Evolutionary conservation across 106 monocot species (phyloP), one percentile per base, ranked within the genome.

Genomic region (Apostasia shenzhenica): DNA sequence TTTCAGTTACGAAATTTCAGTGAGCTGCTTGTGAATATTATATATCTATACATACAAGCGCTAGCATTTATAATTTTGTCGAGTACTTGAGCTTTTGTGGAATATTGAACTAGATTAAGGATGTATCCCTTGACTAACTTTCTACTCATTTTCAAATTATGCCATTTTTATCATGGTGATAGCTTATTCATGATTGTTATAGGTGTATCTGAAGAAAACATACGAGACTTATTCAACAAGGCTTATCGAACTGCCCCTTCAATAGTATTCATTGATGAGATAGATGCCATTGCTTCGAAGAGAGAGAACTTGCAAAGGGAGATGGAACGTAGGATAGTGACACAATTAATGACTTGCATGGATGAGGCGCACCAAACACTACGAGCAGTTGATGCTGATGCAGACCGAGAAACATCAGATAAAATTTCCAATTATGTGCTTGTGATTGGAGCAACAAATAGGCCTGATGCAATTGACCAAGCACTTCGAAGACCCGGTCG

Each of bases 361-460:
- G 92, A 99, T 78, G 89, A 99, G 72, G 90, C 77, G 41, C 83
- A 85, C 55, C 89, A 93, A 60, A 58, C 77, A 51, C 59, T 72
- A 72, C 61, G 66, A 37, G 73, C 82, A 64, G 11, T 10, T 48
- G 69, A 78, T 63, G 52, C 57, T 57, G 71, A 72, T 63, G 48
- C 55, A 37, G 64, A 73, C 67, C 40, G 76, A 51, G 82, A 85
- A 48, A 64, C 49, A 51, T 72, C 73, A 59, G 80, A 79, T 4
- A 89, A 68, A 50, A 91, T 73, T 57, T 84, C 87, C 79, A 83
- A 83, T 10, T 90, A 83, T 80, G 89, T 99, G 74, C 78, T 99
- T 69, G 97, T 99, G 40, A 99, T 99, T 85, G 97, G 97, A 77
- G 89, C 97, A 61, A 99, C 97, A 58, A 99, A 99, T 65, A 82